Conservation (phyloP, 306 rosid genomes). For the Delonix regia region DNA sequence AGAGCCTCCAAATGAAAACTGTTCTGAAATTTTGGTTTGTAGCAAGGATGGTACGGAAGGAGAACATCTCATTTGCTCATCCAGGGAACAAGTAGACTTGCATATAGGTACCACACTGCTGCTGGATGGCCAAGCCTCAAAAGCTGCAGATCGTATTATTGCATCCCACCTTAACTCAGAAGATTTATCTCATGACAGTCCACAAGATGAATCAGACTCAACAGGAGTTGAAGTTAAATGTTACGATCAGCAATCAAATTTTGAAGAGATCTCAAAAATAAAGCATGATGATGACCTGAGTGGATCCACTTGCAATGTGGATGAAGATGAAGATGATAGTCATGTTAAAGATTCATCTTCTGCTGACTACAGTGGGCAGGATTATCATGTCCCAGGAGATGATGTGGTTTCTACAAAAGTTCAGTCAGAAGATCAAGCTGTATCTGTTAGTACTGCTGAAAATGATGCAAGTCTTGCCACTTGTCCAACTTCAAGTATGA, state of each 20-base stretch:
- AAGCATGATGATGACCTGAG: constrained; percentile 42
- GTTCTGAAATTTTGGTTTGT: constrained; percentile 36
- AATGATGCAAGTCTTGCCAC: constrained; percentile 36
- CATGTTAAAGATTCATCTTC: constrained; percentile 41
- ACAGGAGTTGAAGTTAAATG: constrained; percentile 38
- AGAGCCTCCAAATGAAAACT: constrained; percentile 44
- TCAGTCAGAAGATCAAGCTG: constrained; percentile 33
- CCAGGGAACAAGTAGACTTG: constrained; percentile 39
- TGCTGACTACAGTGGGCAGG: constrained; percentile 34
- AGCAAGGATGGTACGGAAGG: constrained; percentile 45
- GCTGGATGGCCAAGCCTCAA: constrained; percentile 37
- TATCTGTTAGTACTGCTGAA: constrained; percentile 21
- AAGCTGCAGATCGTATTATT: constrained; percentile 33
- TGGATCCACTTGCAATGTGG: constrained; percentile 39
- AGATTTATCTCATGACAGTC: constrained; percentile 36
- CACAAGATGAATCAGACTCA: constrained; percentile 47
- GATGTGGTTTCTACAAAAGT: constrained; percentile 33
- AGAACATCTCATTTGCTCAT: constrained; percentile 43
- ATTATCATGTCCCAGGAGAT: constrained; percentile 35
- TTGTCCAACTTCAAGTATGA: constrained; percentile 33
- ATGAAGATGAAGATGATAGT: constrained; percentile 41
- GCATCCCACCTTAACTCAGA: constrained; percentile 47
- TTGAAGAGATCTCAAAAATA: constrained; percentile 45
- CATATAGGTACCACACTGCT: constrained; percentile 30
- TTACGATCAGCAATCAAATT: constrained; percentile 34